These are phyloP conservation scores for Astragalus membranaceus DNA, from an alignment of 306 rosid species.

Conservation along the genomic window DNA sequence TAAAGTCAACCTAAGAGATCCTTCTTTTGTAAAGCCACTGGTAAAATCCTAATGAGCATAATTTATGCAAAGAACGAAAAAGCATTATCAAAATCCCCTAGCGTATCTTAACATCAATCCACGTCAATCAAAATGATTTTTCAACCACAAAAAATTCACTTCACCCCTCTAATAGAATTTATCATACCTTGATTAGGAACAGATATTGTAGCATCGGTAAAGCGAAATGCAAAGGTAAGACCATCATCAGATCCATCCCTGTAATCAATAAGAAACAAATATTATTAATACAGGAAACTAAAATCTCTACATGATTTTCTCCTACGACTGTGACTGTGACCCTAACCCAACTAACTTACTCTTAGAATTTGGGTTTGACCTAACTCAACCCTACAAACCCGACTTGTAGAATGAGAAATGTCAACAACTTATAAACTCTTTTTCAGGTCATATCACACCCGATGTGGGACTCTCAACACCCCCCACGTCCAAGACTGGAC, in stretches of 20 bases:
- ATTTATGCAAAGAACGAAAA: neutral
- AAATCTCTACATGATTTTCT: neutral
- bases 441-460: too few species aligned
- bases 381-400: too few species aligned
- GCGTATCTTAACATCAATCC: neutral
- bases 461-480: too few species aligned
- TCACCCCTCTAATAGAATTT: conserved; percentile 12
- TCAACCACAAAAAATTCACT: neutral
- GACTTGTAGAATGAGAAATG: too few species aligned
- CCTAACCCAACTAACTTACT: neutral
- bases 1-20: neutral
- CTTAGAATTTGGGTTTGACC: too few species aligned
- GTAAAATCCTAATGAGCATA: neutral
- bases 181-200: conserved; percentile 81
- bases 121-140: neutral
- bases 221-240: conserved; percentile 97
- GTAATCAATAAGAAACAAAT: conserved; percentile 27
- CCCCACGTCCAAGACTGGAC: too few species aligned
- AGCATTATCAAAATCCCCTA: neutral
- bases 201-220: conserved; percentile 82
- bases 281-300: neutral
- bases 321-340: neutral
- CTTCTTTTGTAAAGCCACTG: neutral
- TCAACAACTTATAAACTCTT: too few species aligned
- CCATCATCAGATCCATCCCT: conserved; percentile 92